Evolutionary conservation across 495 filamentous ascomycete genomes (phyloP).

Genomic region (Lophiostoma macrostomum): DNA sequence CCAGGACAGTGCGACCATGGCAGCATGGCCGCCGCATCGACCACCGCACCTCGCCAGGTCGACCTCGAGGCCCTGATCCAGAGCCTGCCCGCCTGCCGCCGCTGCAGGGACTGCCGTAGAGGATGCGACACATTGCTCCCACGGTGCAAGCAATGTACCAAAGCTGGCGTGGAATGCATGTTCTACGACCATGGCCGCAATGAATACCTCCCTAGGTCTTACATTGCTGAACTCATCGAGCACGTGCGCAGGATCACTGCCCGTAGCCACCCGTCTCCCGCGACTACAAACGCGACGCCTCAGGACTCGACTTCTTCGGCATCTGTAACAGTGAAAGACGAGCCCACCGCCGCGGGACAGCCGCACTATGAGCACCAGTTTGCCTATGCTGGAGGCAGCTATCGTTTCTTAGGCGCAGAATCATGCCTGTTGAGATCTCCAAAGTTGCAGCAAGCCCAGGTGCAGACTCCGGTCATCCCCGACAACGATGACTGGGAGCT

Average conservation of each 20-base stretch:
- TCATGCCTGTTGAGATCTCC: conserved; percentile 23
- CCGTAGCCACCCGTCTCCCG: conserved; percentile 2
- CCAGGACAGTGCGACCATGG: too few relatives aligned
- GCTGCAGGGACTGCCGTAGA: conserved; percentile 23
- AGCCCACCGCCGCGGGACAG: conserved; percentile 3
- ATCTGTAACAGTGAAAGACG: not conserved
- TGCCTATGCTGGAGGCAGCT: conserved; percentile 19
- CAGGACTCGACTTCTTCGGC: not conserved
- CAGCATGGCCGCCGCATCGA: conserved; percentile 11
- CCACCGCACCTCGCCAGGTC: conserved; percentile 3
- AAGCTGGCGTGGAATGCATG: conserved; percentile 19
- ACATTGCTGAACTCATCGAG: conserved; percentile 20
- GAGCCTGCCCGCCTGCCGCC: conserved; percentile 19
- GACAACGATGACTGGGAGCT: conserved; percentile 12
- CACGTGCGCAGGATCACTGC: conserved; percentile 16
- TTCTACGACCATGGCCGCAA: conserved; percentile 28
- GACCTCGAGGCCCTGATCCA: conserved; percentile 24
- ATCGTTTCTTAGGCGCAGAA: conserved; percentile 20
- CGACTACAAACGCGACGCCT: not conserved
- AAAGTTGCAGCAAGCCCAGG: not conserved
- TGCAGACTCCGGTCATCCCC: not conserved
- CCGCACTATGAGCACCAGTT: conserved; percentile 19
- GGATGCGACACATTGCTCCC: conserved; percentile 28
- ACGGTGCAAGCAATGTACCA: conserved; percentile 21
- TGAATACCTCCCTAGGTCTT: conserved; percentile 11